Conservation (phyloP, 2,329 filamentous ascomycete genomes). For the Verticillium longisporum region DNA sequence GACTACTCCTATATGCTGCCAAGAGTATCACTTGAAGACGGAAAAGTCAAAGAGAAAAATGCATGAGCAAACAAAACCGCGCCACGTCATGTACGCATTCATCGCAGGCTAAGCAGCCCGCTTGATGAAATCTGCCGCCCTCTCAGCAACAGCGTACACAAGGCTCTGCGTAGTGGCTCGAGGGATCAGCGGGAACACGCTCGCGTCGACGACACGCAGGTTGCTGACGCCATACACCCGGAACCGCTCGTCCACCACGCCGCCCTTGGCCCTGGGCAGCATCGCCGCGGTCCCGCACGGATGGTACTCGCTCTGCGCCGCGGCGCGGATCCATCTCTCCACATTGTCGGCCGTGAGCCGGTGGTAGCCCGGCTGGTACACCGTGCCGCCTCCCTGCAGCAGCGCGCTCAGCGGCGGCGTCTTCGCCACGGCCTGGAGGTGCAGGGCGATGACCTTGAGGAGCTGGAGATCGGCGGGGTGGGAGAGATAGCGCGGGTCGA, state of each 20-base stretch:
- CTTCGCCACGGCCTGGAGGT: slow-evolving; percentile 3
- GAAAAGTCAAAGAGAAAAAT: no score
- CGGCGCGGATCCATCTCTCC: slow-evolving; percentile 3
- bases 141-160: slow-evolving; percentile 27
- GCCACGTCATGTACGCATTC: neutral
- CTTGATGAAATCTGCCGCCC: slow-evolving; percentile 12
- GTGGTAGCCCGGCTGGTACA: slow-evolving; percentile 5
- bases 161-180: slow-evolving; percentile 23
- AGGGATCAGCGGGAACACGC: slow-evolving; percentile 21
- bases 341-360: slow-evolving; percentile 3
- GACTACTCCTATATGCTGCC: neutral
- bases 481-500: slow-evolving; percentile 8
- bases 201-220: slow-evolving; percentile 21
- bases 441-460: slow-evolving; percentile 2
- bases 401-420: slow-evolving; percentile 6
- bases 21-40: neutral
- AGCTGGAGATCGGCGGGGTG: slow-evolving; percentile 6
- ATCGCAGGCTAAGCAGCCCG: neutral
- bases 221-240: slow-evolving; percentile 20
- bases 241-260: slow-evolving; percentile 22
- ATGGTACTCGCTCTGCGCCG: slow-evolving; percentile 10
- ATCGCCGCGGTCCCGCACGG: slow-evolving; percentile 9
- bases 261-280: slow-evolving; percentile 13
- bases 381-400: slow-evolving; percentile 3
- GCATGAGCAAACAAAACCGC: neutral